These are phyloP conservation scores for Sporothrix brasiliensis DNA, from an alignment of 2,329 filamentous ascomycete species.

Conservation along the genomic window DNA sequence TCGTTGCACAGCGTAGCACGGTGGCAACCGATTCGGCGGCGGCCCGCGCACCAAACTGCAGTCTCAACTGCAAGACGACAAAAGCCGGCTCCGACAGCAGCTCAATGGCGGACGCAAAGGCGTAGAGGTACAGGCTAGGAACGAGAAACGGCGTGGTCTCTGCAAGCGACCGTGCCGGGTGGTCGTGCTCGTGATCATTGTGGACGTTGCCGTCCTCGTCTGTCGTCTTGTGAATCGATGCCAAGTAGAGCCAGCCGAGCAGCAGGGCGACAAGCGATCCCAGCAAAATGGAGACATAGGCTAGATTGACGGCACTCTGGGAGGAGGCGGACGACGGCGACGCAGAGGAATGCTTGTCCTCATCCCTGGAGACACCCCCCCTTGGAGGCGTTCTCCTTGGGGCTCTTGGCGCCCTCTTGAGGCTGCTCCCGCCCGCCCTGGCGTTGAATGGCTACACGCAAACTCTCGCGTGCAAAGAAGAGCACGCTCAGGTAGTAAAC, in stretches of 20 bases:
- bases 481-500: conserved; percentile 91
- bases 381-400: conserved; percentile 6
- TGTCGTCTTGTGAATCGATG: conserved; percentile 46
- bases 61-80: conserved; percentile 78
- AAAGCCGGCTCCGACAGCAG: conserved; percentile 86
- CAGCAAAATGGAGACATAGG: conserved; percentile 74
- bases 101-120: conserved; percentile 66
- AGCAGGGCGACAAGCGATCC: conserved; percentile 66
- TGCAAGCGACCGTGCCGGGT: background rate
- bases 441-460: conserved; percentile 88
- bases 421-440: conserved; percentile 50
- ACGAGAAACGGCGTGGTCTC: conserved; percentile 66
- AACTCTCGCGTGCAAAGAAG: conserved; percentile 88
- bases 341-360: conserved; percentile 11
- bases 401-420: conserved; percentile 18
- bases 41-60: conserved; percentile 79
- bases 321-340: conserved; percentile 43
- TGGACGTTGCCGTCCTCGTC: background rate
- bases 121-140: conserved; percentile 58
- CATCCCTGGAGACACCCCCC: too few species aligned
- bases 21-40: conserved; percentile 82
- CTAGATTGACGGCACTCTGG: conserved; percentile 85
- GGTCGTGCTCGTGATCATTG: conserved; percentile 42
- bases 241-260: conserved; percentile 70
- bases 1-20: conserved; percentile 72